phyloP scores from a whole-genome alignment of 495 filamentous ascomycete genomes.

The Penicillium daleae region DNA sequence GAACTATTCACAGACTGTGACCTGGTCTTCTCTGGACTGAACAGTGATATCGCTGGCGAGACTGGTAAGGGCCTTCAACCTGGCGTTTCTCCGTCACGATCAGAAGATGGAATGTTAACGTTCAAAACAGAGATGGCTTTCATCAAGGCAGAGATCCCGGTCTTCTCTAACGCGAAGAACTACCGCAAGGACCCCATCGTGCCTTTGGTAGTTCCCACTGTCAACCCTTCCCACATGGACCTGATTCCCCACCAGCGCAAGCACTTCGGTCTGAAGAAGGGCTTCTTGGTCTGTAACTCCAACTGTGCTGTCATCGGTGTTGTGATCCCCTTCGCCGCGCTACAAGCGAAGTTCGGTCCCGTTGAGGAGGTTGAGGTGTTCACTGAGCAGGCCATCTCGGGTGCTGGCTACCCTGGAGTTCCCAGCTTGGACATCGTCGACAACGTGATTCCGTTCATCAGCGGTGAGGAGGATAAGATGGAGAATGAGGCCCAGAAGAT shows the following conservation, averaged over 20 bases:
- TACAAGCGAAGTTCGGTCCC: constrained; percentile 74
- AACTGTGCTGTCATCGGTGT: constrained; percentile 91
- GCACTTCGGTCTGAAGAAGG: constrained; percentile 67
- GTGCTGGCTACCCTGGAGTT: constrained; percentile 87
- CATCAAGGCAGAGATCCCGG: constrained; percentile 72
- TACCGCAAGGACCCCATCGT: constrained; percentile 80
- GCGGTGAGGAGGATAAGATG: constrained; percentile 88
- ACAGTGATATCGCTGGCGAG: constrained; percentile 80
- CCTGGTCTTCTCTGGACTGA: constrained; percentile 85
- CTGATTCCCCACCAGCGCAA: constrained; percentile 76
- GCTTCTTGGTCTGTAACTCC: constrained; percentile 86
- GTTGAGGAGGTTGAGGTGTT: constrained; percentile 78
- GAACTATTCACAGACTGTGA: constrained; percentile 80
- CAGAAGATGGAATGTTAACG: neutral
- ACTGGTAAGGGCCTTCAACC: constrained; percentile 55
- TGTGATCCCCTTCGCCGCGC: constrained; percentile 84
- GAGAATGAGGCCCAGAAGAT: constrained; percentile 88
- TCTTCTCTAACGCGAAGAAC: constrained; percentile 92
- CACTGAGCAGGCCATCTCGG: constrained; percentile 86
- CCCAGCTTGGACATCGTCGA: constrained; percentile 75
- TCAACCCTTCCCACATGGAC: constrained; percentile 78
- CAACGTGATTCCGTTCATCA: constrained; percentile 84
- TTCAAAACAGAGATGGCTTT: constrained; percentile 71
- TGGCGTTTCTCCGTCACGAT: neutral
- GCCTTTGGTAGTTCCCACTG: constrained; percentile 84